A percentile compares a stretch with the other conserved stretches of the same genome.
Conservation (phyloP, 768 basidiomycete genomes). For the Auriscalpium microsporum region DNA sequence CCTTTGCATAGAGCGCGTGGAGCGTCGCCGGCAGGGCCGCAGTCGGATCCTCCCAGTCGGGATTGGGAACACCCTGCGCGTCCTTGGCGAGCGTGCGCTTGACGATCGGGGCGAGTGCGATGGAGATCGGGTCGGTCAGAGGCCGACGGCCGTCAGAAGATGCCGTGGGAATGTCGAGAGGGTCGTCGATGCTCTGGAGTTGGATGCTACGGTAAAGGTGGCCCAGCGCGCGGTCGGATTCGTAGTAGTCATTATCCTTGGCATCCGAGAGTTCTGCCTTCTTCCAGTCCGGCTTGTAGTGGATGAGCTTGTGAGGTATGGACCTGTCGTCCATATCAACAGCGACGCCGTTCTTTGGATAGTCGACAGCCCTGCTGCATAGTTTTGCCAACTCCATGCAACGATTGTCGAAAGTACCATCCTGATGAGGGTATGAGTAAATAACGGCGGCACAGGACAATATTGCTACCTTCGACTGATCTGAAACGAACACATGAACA, state of each 20-base stretch:
- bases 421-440: conserved; percentile 25
- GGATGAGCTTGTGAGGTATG: conserved; percentile 49
- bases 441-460: too few relatives aligned
- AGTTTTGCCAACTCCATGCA: conserved; percentile 54
- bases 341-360: conserved; percentile 67
- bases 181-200: conserved; percentile 31
- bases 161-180: conserved; percentile 1
- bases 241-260: conserved; percentile 58
- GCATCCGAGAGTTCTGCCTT: conserved; percentile 32
- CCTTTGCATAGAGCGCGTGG: conserved; percentile 49
- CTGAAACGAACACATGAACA: conserved; percentile 24
- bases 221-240: conserved; percentile 63
- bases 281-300: conserved; percentile 76
- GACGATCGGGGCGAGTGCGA: not conserved
- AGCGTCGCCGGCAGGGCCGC: conserved; percentile 13
- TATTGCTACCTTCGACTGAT: conserved; percentile 55
- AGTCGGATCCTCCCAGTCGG: not conserved
- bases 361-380: conserved; percentile 68
- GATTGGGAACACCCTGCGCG: too few relatives aligned
- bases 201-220: conserved; percentile 56
- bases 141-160: not conserved
- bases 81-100: not conserved
- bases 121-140: conserved; percentile 3
- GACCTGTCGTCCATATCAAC: conserved; percentile 37
- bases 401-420: conserved; percentile 48